Base-by-base conservation (phyloP, 768 basidiomycete genomes). In the Leucocoprinus sp. region DNA sequence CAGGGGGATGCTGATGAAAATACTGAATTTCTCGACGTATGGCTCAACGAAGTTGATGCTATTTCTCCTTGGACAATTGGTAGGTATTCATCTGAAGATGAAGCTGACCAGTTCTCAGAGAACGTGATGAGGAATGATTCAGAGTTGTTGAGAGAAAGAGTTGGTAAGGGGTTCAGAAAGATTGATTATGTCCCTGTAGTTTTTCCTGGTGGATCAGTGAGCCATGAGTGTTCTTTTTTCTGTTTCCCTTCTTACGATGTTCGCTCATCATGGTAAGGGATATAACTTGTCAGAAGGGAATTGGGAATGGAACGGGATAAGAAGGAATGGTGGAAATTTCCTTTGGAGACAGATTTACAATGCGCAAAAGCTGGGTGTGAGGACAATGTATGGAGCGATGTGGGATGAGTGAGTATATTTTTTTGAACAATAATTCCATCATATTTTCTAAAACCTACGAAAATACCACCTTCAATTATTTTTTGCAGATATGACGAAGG, bases 61-160 rank as follows among this genome's bases (percentile, higher is more conserved):
- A 75, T 89, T 45, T 82, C 80, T 17, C 89, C 89, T 5, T 90
- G 87, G 87, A 86, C 82, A 4, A 71, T 91, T 8, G 89, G 88
- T 3, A 68, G 84, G 27, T 89, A 77, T 57, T 64, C 64, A 17
- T 73, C 70, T 48, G 73, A 78, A 49, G 68, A 70, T 33, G 78
- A 77, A 11, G 84, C 80, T 1, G 83, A 87, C 42, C 50, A 60
- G 5, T 88, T 80, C 60, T 75, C 76, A 5, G 69, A 76, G 53
- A 68, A 70, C 8, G 78, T 72, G 37, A 77, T 86, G 60, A 78
- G 73, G 42, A 72, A 64, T 0, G 89, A 92, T 58, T 61, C 78
- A 2, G 77, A 79, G 29, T 60, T 78, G 19, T 66, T 92, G 34
- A 72, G 63, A 54, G 62, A 63, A 45, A 66, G 73, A 17, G 72